These are phyloP conservation scores for Pelargonium fulgidum DNA, from an alignment of 441 rosid genomes.

Conservation along the genomic window DNA sequence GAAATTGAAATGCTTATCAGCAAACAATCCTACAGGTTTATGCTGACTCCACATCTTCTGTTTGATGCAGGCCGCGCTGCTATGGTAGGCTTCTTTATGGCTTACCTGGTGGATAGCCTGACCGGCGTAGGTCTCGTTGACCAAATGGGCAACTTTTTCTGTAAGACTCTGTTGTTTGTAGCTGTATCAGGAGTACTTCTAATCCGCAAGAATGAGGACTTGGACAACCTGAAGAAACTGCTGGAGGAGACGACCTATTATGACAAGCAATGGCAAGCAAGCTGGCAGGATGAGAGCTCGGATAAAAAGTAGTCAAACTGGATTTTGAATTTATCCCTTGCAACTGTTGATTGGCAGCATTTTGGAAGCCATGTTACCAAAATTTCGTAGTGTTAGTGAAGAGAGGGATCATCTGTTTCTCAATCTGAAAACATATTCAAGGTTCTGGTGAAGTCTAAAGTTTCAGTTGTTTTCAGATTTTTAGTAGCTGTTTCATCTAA, in stretches of 20 bases:
- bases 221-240: slow-evolving; percentile 57
- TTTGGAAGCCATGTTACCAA: background rate
- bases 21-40: background rate
- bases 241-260: slow-evolving; percentile 82
- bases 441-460: background rate
- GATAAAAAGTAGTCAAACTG: slow-evolving; percentile 25
- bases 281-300: slow-evolving; percentile 67
- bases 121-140: slow-evolving; percentile 91
- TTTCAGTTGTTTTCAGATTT: no score
- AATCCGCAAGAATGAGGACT: slow-evolving; percentile 79
- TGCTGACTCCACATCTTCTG: slow-evolving; percentile 10
- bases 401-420: background rate
- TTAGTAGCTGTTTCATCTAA: background rate
- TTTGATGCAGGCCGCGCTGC: slow-evolving; percentile 73
- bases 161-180: slow-evolving; percentile 75
- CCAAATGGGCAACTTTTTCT: slow-evolving; percentile 91
- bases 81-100: slow-evolving; percentile 95
- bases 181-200: slow-evolving; percentile 77
- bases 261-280: slow-evolving; percentile 96
- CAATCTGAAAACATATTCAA: no score
- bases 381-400: background rate
- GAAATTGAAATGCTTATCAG: background rate
- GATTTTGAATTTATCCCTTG: background rate
- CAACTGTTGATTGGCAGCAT: background rate
- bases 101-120: slow-evolving; percentile 84